phyloP scores from a whole-genome alignment of 2,329 filamentous ascomycete genomes.

The Calycina herbarum region DNA sequence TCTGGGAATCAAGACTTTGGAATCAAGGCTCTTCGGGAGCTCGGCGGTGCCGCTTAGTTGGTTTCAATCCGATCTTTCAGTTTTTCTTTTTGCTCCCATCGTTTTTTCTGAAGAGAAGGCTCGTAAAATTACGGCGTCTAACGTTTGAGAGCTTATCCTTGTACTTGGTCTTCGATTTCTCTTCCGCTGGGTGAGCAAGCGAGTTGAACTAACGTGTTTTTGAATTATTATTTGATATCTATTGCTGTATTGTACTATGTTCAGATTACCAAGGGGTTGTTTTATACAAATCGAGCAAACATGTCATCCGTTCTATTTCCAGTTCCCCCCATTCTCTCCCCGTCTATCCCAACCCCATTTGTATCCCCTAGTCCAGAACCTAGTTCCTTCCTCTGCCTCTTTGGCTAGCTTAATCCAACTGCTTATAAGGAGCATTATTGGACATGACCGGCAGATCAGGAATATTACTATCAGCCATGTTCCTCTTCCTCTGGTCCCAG shows the following conservation, averaged over 20 bases:
- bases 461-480: background rate
- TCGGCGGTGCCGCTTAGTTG: background rate
- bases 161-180: background rate
- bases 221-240: background rate
- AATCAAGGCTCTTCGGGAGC: background rate
- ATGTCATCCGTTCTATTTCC: background rate
- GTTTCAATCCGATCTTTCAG: background rate
- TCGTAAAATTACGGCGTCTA: background rate
- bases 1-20: background rate
- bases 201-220: background rate
- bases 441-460: background rate
- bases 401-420: background rate
- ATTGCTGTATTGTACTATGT: background rate
- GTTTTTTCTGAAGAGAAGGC: background rate
- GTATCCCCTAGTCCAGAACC: background rate
- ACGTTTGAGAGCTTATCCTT: too few species aligned
- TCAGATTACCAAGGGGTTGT: background rate
- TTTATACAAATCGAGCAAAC: background rate
- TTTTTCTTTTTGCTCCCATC: background rate
- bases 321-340: background rate
- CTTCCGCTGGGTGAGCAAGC: background rate
- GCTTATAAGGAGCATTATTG: background rate
- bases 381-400: background rate
- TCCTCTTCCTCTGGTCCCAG: conserved; percentile 3
- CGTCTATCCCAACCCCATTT: background rate